Evolutionary conservation across 305 asterid genomes (phyloP), one percentile per base, ranked within the genome.

Genomic region (Solanum chacoense): DNA sequence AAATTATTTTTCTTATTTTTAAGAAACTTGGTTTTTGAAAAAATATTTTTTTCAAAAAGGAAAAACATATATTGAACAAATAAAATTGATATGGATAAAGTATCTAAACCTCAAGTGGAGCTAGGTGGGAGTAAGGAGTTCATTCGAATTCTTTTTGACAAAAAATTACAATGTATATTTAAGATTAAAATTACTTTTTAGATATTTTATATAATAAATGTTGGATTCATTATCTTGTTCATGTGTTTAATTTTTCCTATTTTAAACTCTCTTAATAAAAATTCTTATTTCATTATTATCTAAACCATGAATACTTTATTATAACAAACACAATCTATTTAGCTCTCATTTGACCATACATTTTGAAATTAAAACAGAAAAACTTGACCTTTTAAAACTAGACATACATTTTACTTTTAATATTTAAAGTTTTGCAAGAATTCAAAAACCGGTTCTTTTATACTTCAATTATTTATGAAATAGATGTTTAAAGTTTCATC

Each of bases 61-160:
- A 50, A 50, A 18, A 55, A 16, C 9, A 3, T 55, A 55, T 55
- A 55, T 55, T 55, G 1, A 55, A 18, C 67, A 55, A 55, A 1
- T 3, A 18, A 55, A 55, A 7, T 55, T 55, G 11, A 55, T 18
- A 3, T 3, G 5, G 24, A 18, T 18, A 0, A 55, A 55, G 5
- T 55, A 55, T 18, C 24, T 55, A 55, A 55, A 3, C 11, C 67
- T 18, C 4, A 0, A 2, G 4, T 55, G 24, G 4, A 55, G 67
- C 63, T 50, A 50, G 22, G 22, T 50, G 22, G 63, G 63, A 50
- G 22, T 20, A 3, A 18, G 5, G 5, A 55, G 11, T 55, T 50
- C 4, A 50, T 50, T 0, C 0, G 11, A 55, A 7, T 18, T 55
- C 0, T 20, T 1, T 18, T 55, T 18, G 11, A 55, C 5, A 18